Percentiles rank a stretch among this genome's conserved stretches.
Conservation (phyloP, 2,329 filamentous ascomycete species). For the Lasiodiplodia sp. region DNA sequence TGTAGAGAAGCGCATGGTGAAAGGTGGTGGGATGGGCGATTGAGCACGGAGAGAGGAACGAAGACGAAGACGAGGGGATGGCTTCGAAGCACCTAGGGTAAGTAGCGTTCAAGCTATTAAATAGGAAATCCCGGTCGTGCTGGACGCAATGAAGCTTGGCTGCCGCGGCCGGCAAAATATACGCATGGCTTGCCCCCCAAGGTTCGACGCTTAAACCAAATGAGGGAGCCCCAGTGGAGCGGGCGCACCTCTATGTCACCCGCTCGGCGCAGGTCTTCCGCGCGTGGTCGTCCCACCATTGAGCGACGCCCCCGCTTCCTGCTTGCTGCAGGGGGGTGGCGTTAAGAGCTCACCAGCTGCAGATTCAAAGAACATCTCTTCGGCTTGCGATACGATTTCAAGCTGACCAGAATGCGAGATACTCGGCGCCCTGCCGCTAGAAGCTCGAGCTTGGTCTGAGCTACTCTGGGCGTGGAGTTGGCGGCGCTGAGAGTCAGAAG, state of each 20-base stretch:
- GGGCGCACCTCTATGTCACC: background rate
- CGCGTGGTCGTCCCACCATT: slow-evolving; percentile 21
- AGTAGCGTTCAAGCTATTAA: slow-evolving; percentile 7
- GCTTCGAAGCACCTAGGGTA: background rate
- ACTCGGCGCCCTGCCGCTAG: slow-evolving; percentile 1
- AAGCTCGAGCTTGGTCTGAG: background rate
- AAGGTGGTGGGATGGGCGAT: background rate
- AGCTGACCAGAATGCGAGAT: background rate
- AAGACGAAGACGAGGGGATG: background rate
- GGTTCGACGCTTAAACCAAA: slow-evolving; percentile 17
- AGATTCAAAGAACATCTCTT: background rate
- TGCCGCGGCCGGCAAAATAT: slow-evolving; percentile 15
- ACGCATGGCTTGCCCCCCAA: slow-evolving; percentile 7
- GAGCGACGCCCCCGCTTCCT: background rate
- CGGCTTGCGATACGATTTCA: background rate
- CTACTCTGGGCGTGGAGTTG: slow-evolving; percentile 1
- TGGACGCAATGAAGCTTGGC: background rate
- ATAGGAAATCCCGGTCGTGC: slow-evolving; percentile 4
- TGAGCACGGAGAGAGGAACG: background rate
- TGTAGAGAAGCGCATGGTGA: slow-evolving; percentile 38
- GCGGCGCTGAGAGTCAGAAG: slow-evolving; percentile 15
- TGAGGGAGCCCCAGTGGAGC: background rate
- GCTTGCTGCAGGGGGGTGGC: slow-evolving; percentile 11
- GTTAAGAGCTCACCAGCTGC: background rate
- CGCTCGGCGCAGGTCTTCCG: slow-evolving; percentile 1